These are phyloP conservation scores for Sambucus nigra DNA, from an alignment of 129 eudicot genomes.

Conservation along the genomic window DNA sequence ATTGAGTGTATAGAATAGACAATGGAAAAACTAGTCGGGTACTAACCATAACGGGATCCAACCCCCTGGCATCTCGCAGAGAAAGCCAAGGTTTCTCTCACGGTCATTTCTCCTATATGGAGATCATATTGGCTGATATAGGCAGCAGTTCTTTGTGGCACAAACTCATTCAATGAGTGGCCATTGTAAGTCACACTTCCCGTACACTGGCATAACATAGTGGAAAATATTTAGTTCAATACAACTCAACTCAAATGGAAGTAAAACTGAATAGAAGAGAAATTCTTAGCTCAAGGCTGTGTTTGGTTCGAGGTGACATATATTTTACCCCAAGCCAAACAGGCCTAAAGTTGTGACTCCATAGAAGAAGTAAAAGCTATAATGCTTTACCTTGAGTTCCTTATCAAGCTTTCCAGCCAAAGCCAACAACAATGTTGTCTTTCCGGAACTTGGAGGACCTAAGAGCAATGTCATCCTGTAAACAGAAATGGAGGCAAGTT, in stretches of 20 bases:
- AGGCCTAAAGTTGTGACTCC: neutral
- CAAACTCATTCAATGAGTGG: conserved; percentile 60
- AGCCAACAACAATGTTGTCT: conserved; percentile 63
- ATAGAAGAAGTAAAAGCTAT: neutral
- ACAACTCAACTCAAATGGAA: neutral
- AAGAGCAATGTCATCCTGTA: conserved; percentile 74
- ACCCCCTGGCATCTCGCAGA: conserved; percentile 88
- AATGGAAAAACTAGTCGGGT: neutral
- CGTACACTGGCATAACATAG: conserved; percentile 30
- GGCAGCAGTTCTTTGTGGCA: conserved; percentile 83
- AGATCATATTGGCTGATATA: conserved; percentile 81
- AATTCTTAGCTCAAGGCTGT: neutral
- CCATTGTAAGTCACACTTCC: conserved; percentile 84
- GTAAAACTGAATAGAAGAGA: conserved; percentile 1
- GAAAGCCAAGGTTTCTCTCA: conserved; percentile 80
- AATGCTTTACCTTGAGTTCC: conserved; percentile 32
- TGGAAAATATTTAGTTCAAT: neutral
- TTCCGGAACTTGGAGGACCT: conserved; percentile 90
- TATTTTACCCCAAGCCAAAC: no score
- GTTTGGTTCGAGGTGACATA: no score
- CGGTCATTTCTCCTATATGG: conserved; percentile 93
- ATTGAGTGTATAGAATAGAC: neutral
- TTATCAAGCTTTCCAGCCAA: conserved; percentile 67
- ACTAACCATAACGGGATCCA: conserved; percentile 75
- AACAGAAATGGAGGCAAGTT: neutral